phyloP scores from a whole-genome alignment of 306 rosid genomes.

The Rosa rugosa region DNA sequence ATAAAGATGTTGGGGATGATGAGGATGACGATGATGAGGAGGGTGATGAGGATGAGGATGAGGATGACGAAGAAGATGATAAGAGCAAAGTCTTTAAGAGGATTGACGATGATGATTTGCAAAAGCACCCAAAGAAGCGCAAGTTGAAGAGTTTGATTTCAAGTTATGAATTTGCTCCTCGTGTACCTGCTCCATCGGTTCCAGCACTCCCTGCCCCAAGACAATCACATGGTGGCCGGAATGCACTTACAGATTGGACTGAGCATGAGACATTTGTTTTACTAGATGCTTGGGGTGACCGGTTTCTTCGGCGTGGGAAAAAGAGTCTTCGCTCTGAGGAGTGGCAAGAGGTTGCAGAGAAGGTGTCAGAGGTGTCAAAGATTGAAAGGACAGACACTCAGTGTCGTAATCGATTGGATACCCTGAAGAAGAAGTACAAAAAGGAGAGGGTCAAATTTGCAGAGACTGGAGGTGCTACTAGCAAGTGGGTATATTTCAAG shows the following conservation, averaged over 20 bases:
- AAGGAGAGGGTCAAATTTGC: conserved; percentile 67
- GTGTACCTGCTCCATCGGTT: conserved; percentile 40
- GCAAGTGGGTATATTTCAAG: conserved; percentile 76
- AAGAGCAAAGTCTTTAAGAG: conserved; percentile 32
- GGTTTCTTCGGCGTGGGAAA: conserved; percentile 78
- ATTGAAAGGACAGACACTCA: conserved; percentile 76
- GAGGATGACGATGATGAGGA: conserved; percentile 22
- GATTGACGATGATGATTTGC: conserved; percentile 47
- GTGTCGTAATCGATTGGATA: conserved; percentile 82
- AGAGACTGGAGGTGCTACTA: conserved; percentile 35
- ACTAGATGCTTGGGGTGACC: conserved; percentile 85
- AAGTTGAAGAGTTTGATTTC: conserved; percentile 74
- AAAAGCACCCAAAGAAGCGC: conserved; percentile 67
- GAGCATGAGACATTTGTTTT: conserved; percentile 76
- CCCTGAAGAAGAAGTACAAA: conserved; percentile 85
- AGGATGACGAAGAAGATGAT: conserved; percentile 41
- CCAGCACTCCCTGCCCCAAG: conserved; percentile 46
- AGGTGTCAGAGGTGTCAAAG: conserved; percentile 75
- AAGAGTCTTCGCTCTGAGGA: conserved; percentile 91
- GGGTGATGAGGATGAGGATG: conserved; percentile 34
- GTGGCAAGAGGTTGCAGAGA: conserved; percentile 90
- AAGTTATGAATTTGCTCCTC: conserved; percentile 75
- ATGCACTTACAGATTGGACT: conserved; percentile 73
- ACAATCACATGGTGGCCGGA: conserved; percentile 64
- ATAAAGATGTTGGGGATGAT: conserved; percentile 26